Conservation (phyloP, 225 moss, liverwort and hornwort species). For the Marchantia paleacea region DNA sequence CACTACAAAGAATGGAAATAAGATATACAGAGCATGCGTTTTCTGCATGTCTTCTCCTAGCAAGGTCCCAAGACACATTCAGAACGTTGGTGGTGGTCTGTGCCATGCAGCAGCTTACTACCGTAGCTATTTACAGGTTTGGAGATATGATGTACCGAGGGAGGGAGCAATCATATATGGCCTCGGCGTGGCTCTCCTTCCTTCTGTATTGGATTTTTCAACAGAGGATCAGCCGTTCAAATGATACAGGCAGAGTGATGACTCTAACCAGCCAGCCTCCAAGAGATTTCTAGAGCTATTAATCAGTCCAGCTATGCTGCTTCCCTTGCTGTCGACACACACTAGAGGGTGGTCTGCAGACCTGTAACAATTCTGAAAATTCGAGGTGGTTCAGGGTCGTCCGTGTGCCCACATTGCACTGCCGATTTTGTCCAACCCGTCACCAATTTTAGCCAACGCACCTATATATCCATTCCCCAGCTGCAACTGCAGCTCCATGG, state of each 20-base stretch:
- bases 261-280: background rate
- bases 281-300: constrained; percentile 7
- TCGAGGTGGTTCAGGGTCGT: constrained; percentile 27
- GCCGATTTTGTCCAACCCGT: constrained; percentile 81
- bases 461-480: constrained; percentile 82
- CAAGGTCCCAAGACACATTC: background rate
- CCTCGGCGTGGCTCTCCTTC: background rate
- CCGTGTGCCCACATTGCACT: constrained; percentile 74
- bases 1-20: constrained; percentile 13
- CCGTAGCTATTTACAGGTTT: background rate
- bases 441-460: constrained; percentile 85
- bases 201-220: background rate
- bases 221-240: background rate
- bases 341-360: background rate
- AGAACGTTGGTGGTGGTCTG: background rate
- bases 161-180: background rate
- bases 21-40: constrained; percentile 22
- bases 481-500: constrained; percentile 73
- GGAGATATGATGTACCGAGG: background rate
- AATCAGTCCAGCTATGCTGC: constrained; percentile 12
- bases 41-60: background rate
- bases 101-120: background rate
- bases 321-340: background rate
- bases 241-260: no score
- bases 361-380: background rate